Percentiles rank a stretch among this genome's conserved stretches.
These are phyloP conservation scores for Murraya paniculata DNA, from an alignment of 345 rosid genomes.

Conservation along the genomic window DNA sequence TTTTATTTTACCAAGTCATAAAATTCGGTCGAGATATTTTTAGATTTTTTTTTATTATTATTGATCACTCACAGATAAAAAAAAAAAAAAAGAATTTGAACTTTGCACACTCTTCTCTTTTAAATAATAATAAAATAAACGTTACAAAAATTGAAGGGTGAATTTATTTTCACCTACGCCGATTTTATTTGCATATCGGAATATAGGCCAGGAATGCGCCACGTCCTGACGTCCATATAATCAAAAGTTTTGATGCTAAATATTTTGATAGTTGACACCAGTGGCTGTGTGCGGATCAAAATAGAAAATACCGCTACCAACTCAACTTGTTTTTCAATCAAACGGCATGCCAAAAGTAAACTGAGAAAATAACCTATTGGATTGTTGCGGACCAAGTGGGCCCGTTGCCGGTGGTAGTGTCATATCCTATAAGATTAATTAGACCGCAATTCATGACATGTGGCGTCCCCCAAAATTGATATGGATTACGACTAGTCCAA, in stretches of 20 bases:
- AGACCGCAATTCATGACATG: not conserved
- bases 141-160: not conserved
- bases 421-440: not conserved
- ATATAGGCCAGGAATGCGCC: too few species aligned
- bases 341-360: not conserved
- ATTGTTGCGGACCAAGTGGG: not conserved
- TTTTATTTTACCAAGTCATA: too few species aligned
- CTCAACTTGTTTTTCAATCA: too few species aligned
- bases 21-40: too few species aligned
- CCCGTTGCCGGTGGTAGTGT: not conserved
- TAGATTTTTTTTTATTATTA: too few species aligned
- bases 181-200: not conserved
- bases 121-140: too few species aligned
- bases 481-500: not conserved
- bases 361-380: not conserved
- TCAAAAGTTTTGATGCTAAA: not conserved
- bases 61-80: too few species aligned
- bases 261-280: not conserved
- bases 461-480: not conserved
- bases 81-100: too few species aligned
- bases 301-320: too few species aligned
- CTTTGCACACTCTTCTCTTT: too few species aligned
- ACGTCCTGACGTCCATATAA: not conserved
- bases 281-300: not conserved
- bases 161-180: not conserved